Percentiles rank a stretch among this genome's conserved stretches.
Evolutionary conservation across 257 asterid genomes (phyloP).

Genomic region (Voacanga thouarsii): DNA sequence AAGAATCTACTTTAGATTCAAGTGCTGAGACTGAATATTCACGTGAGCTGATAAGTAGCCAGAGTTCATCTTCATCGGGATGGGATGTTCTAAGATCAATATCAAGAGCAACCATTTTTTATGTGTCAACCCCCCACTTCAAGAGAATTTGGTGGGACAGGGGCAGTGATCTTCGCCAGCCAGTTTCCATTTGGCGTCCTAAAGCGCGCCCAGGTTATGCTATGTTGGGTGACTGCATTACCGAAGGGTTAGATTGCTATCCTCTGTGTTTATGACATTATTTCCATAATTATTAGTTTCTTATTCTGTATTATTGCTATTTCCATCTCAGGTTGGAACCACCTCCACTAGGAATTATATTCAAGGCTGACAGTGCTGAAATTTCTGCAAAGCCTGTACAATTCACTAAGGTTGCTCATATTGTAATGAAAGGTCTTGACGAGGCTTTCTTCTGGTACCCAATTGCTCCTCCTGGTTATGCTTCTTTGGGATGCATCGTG

Average conservation of each 20-base stretch:
- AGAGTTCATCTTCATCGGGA: constrained; percentile 65
- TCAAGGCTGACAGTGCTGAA: constrained; percentile 72
- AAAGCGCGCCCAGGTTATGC: constrained; percentile 79
- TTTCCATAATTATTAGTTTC: background rate
- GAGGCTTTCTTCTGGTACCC: constrained; percentile 98
- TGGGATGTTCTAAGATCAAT: constrained; percentile 91
- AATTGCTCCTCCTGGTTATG: constrained; percentile 95
- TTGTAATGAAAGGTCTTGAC: constrained; percentile 70
- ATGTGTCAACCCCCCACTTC: constrained; percentile 83
- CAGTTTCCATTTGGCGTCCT: constrained; percentile 98
- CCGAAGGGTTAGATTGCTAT: constrained; percentile 67
- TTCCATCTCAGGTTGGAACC: constrained; percentile 78
- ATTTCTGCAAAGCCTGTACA: constrained; percentile 80
- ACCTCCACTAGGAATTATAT: constrained; percentile 88
- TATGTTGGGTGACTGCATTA: constrained; percentile 85
- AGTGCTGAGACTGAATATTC: constrained; percentile 34
- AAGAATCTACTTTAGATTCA: constrained; percentile 48
- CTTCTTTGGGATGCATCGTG: constrained; percentile 86
- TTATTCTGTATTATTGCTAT: constrained; percentile 11
- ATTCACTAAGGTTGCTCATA: constrained; percentile 87
- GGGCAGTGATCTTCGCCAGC: constrained; percentile 86
- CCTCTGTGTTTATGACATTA: constrained; percentile 8
- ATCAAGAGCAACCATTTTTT: constrained; percentile 61
- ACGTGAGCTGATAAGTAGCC: constrained; percentile 43
- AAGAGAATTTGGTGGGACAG: constrained; percentile 98